Evolutionary conservation across 805 yeast genomes (phyloP).

Genomic region (Pichia insulana): DNA sequence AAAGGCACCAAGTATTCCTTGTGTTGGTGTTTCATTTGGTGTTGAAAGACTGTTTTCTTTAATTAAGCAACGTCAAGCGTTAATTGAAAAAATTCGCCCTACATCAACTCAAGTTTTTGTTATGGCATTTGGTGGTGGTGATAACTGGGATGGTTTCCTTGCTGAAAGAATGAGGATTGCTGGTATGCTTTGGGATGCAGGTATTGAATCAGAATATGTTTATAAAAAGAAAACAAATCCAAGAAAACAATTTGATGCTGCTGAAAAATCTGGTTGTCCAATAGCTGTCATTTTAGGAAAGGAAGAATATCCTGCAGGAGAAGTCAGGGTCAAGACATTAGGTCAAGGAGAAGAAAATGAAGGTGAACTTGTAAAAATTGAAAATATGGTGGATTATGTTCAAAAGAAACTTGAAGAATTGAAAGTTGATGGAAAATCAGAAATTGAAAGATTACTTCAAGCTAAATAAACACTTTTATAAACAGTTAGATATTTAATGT

Average conservation of each 20-base stretch:
- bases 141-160: conserved; percentile 88
- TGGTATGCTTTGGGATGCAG: conserved; percentile 76
- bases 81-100: conserved; percentile 61
- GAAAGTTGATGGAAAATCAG: conserved; percentile 49
- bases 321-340: conserved; percentile 75
- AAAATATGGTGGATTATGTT: conserved; percentile 46
- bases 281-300: conserved; percentile 91
- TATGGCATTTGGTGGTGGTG: conserved; percentile 99
- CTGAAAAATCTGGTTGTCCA: conserved; percentile 88
- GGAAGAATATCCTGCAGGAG: conserved; percentile 79
- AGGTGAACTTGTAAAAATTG: conserved; percentile 68
- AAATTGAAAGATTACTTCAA: conserved; percentile 52
- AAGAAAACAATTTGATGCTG: conserved; percentile 95
- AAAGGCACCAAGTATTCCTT: conserved; percentile 69
- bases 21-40: conserved; percentile 96
- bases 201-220: conserved; percentile 83
- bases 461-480: conserved; percentile 1
- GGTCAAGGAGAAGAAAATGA: conserved; percentile 76
- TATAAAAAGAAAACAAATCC: conserved; percentile 92
- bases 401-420: conserved; percentile 28
- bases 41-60: conserved; percentile 91
- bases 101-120: conserved; percentile 87
- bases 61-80: conserved; percentile 64
- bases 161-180: conserved; percentile 87
- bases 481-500: background rate